Conservation (phyloP, 139 green algal genomes). For the Chlamydomonas sphaeroides region DNA sequence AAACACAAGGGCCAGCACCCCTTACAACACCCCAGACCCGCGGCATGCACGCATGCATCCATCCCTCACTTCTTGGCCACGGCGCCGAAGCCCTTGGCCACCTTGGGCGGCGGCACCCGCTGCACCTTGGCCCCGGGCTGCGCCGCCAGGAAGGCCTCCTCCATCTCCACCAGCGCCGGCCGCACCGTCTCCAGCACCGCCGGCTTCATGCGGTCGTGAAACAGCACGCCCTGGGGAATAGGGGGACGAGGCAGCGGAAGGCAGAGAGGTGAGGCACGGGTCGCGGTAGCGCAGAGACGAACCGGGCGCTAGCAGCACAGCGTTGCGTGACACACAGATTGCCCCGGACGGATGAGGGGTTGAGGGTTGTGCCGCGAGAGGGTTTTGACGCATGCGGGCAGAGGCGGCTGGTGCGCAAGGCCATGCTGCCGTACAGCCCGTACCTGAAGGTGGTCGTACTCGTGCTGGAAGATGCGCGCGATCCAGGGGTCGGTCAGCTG, state of each 20-base stretch:
- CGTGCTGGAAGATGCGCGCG: constrained; percentile 98
- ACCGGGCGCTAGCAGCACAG: too few relatives aligned
- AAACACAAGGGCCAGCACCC: too few relatives aligned
- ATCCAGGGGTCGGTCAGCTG: constrained; percentile 64
- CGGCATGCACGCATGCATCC: too few relatives aligned
- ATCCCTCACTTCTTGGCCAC: constrained; percentile 1
- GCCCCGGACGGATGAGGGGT: too few relatives aligned
- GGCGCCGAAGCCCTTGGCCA: constrained; percentile 48
- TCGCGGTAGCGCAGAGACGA: too few relatives aligned
- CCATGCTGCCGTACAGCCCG: background rate
- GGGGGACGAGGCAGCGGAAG: too few relatives aligned
- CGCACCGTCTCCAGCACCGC: constrained; percentile 63
- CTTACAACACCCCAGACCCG: too few relatives aligned
- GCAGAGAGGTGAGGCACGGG: too few relatives aligned
- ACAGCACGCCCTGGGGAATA: constrained; percentile 73
- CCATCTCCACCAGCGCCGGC: constrained; percentile 67
- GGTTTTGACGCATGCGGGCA: too few relatives aligned
- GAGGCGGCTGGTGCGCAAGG: too few relatives aligned
- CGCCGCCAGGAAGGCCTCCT: constrained; percentile 71
- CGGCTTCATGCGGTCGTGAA: constrained; percentile 84
- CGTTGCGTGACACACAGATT: too few relatives aligned
- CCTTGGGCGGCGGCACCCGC: constrained; percentile 53
- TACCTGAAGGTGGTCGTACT: constrained; percentile 97
- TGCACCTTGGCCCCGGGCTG: constrained; percentile 72
- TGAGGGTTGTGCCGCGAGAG: too few relatives aligned